Conservation (phyloP, 2,329 filamentous ascomycete genomes). For the Aspergillus hiratsukae region DNA sequence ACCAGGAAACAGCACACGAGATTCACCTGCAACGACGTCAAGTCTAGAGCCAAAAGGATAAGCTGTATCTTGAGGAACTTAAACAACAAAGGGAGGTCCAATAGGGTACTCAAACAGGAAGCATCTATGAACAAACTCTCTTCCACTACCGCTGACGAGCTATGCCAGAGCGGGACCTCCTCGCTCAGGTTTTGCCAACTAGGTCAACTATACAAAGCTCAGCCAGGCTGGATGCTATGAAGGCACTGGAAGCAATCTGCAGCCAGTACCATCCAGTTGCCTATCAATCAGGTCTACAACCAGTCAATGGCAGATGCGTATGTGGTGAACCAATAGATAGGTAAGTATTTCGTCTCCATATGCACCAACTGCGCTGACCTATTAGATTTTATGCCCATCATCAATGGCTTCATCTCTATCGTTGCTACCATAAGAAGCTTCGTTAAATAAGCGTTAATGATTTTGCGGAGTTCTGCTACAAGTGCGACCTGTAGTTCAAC, state of each 20-base stretch:
- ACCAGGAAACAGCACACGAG: background rate
- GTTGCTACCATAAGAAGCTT: constrained; percentile 5
- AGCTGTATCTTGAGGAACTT: constrained; percentile 1
- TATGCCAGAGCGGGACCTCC: constrained; percentile 13
- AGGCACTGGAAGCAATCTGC: constrained; percentile 9
- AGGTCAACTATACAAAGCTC: constrained; percentile 2
- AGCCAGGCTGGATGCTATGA: constrained; percentile 1
- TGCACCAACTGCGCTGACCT: constrained; percentile 1
- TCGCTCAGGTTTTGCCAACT: constrained; percentile 9
- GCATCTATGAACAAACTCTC: constrained; percentile 5
- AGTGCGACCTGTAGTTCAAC: constrained; percentile 9
- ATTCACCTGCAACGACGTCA: background rate
- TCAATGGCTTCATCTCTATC: constrained; percentile 12
- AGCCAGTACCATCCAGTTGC: background rate
- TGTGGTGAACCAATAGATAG: constrained; percentile 5
- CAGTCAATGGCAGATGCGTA: constrained; percentile 2
- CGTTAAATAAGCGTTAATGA: background rate
- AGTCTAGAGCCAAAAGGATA: background rate
- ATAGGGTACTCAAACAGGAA: background rate
- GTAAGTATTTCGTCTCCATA: constrained; percentile 2
- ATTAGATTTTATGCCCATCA: constrained; percentile 6
- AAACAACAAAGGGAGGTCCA: background rate
- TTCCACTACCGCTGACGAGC: constrained; percentile 8
- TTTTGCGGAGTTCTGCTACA: constrained; percentile 10
- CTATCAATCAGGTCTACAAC: constrained; percentile 3